Base-by-base conservation (phyloP, 352 stramenopile species). In the Phytophthora hibernalis region DNA sequence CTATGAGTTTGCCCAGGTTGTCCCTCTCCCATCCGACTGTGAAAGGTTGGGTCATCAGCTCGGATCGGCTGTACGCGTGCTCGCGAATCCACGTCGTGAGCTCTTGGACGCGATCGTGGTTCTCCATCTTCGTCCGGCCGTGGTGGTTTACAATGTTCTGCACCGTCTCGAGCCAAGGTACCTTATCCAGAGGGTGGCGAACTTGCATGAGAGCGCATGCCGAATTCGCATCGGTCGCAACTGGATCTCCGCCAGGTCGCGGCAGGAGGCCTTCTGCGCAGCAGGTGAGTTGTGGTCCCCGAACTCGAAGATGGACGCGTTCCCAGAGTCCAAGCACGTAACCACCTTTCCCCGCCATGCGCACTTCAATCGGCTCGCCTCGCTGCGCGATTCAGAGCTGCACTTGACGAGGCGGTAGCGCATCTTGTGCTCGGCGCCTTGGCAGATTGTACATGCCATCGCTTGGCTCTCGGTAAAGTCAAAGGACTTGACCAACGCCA, bases 141-240 rank as follows among this genome's bases (percentile, higher is more conserved):
- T 65, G 53, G 35, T 52, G 26, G 21, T 57, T 68, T 1, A 68
- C 33, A 20, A 57, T 62, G 24, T 57, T 62, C 20, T 62, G 51
- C n/a, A 57, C 24, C 1, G 21, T n/a, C 16, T 30, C 45, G 1
- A 57, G 20, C 0, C 2, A 1, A n/a, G 35, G 61, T 9, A 68
- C 15, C 7, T 57, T 18, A 1, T 49, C 21, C 8, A 68, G 24
- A 5, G 24, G 24, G 24, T 2, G 24, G 24, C 3, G 24, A 61
- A 68, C 12, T 47, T 56, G 6, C 60, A n/a, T 2, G 60, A 12
- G 1, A 68, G 16, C 5, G 60, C 51, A 31, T 37, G 22, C 4
- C 35, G 24, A 28, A 28, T 28, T 2, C 24, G 24, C 24, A 64
- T 30, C 5, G 50, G 21, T 21, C 20, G 20, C n/a, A n/a, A n/a